Conservation (phyloP, 768 basidiomycete genomes). For the Mrakia frigida region DNA sequence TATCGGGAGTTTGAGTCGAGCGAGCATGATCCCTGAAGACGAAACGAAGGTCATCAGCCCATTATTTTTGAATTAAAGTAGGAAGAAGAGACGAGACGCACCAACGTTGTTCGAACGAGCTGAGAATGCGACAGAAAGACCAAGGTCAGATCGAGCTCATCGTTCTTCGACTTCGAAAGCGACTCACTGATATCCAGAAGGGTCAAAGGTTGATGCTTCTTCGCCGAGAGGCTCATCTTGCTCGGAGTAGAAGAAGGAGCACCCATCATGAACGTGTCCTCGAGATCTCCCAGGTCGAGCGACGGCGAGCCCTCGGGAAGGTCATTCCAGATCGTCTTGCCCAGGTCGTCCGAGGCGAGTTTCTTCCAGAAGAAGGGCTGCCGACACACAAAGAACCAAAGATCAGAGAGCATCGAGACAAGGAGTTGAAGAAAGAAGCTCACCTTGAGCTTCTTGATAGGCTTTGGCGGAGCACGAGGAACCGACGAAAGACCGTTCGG, state of each 20-base stretch:
- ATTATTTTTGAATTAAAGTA: no score
- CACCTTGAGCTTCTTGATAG: slow-evolving; percentile 34
- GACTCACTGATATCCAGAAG: slow-evolving; percentile 61
- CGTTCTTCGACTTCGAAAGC: neutral
- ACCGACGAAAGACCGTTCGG: neutral
- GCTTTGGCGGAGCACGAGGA: neutral
- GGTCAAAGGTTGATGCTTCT: slow-evolving; percentile 16
- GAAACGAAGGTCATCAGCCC: no score
- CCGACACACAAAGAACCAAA: rapidly evolving
- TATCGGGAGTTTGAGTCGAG: slow-evolving; percentile 62
- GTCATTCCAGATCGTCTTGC: slow-evolving; percentile 68
- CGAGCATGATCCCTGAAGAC: slow-evolving; percentile 64
- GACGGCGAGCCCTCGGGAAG: slow-evolving; percentile 44
- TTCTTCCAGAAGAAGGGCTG: slow-evolving; percentile 91
- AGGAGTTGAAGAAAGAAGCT: neutral
- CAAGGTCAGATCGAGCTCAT: neutral
- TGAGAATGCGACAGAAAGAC: slow-evolving; percentile 2
- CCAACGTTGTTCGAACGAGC: slow-evolving; percentile 73
- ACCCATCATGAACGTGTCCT: slow-evolving; percentile 56
- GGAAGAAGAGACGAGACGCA: no score
- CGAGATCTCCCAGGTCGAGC: slow-evolving; percentile 66
- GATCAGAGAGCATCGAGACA: neutral
- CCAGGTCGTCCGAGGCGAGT: slow-evolving; percentile 49
- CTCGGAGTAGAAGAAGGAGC: slow-evolving; percentile 53
- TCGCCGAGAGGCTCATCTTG: slow-evolving; percentile 51